Evolutionary conservation across 1,284 basidiomycete species (phyloP).

Genomic region (Cystobasidiaceae sp.): DNA sequence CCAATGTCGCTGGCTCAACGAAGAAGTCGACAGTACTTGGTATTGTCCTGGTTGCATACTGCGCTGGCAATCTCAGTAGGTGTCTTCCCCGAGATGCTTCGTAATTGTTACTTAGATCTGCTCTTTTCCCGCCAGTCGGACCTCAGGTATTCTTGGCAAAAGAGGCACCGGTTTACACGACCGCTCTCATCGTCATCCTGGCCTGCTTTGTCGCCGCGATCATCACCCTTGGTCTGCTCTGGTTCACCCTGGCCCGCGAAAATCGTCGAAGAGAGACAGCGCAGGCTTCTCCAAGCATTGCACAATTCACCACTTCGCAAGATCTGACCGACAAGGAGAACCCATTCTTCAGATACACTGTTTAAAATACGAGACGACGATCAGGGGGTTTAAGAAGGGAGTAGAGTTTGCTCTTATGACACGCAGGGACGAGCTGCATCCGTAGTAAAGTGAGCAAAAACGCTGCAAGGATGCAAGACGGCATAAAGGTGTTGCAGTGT

Average conservation of each 20-base stretch:
- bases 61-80: neutral
- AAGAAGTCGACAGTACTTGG: neutral
- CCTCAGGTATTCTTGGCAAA: neutral
- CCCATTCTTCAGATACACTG: neutral
- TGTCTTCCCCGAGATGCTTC: neutral
- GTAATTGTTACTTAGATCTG: neutral
- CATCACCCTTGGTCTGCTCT: neutral
- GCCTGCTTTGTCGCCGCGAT: neutral
- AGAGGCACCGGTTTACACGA: neutral
- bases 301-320: neutral
- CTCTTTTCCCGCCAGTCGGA: neutral
- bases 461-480: too few species aligned
- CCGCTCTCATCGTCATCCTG: neutral
- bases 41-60: neutral
- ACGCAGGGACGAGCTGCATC: too few species aligned
- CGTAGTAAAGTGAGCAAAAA: too few species aligned
- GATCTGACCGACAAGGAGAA: neutral
- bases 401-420: too few species aligned
- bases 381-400: too few species aligned
- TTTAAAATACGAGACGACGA: too few species aligned
- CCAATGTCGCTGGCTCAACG: constrained; percentile 2
- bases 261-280: neutral
- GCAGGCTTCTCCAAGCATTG: neutral
- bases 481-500: too few species aligned
- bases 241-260: neutral